Conservation (phyloP, 805 yeast species). For the Metschnikowia proteae region DNA sequence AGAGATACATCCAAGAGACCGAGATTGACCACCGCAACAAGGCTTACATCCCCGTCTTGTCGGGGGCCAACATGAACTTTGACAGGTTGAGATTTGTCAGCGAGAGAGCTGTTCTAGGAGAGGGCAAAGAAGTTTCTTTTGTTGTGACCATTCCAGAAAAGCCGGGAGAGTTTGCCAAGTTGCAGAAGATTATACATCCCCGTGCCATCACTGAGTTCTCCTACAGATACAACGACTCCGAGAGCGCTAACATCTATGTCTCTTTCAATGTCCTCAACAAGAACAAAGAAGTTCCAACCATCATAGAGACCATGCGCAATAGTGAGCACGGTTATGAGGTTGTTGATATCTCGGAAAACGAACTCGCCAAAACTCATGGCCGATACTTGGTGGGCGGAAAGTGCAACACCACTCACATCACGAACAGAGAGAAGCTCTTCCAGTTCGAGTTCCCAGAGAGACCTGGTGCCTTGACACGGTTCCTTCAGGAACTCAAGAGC, state of each 20-base stretch:
- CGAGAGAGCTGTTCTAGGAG: conserved; percentile 98
- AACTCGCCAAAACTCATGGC: conserved; percentile 94
- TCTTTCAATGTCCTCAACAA: conserved; percentile 82
- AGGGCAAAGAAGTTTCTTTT: conserved; percentile 92
- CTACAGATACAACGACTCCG: conserved; percentile 62
- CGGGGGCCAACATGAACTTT: conserved; percentile 98
- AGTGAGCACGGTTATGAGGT: conserved; percentile 64
- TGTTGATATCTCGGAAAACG: conserved; percentile 84
- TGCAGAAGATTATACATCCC: conserved; percentile 78
- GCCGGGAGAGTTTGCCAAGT: conserved; percentile 82
- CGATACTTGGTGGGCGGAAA: conserved; percentile 95
- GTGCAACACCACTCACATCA: conserved; percentile 40
- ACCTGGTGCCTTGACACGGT: conserved; percentile 88
- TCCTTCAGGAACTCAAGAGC: conserved; percentile 64
- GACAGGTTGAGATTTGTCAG: conserved; percentile 93
- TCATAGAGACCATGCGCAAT: conserved; percentile 54
- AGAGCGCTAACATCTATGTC: conserved; percentile 74
- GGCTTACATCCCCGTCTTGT: conserved; percentile 78
- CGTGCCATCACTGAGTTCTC: conserved; percentile 92
- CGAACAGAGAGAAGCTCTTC: conserved; percentile 71
- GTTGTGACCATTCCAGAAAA: conserved; percentile 86
- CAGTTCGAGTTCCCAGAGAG: conserved; percentile 95
- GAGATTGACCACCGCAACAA: conserved; percentile 66
- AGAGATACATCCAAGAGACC: conserved; percentile 66
- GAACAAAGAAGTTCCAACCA: conserved; percentile 63